These are phyloP conservation scores for Piromyces finnis DNA, from an alignment of 192 early-diverging fungal species.

Conservation along the genomic window DNA sequence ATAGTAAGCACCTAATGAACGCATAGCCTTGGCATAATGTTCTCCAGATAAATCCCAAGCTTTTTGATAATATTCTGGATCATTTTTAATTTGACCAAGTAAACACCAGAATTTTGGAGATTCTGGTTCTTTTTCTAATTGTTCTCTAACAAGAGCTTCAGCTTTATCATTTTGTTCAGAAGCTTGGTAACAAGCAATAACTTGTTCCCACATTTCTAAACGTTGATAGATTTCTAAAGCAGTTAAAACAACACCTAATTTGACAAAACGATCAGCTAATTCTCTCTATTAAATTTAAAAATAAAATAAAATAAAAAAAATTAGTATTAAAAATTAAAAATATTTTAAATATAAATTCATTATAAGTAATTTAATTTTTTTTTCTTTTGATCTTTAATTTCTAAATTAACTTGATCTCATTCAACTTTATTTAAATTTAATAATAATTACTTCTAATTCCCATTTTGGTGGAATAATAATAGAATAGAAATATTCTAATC, in stretches of 20 bases:
- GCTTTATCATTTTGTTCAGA: slow-evolving; percentile 75
- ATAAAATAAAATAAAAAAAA: too few relatives aligned
- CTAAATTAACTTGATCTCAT: too few relatives aligned
- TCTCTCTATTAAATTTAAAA: slow-evolving; percentile 29
- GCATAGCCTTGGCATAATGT: slow-evolving; percentile 80
- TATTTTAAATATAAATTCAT: too few relatives aligned
- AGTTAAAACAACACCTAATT: slow-evolving; percentile 71
- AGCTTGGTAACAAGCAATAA: slow-evolving; percentile 69
- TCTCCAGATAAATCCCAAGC: slow-evolving; percentile 77
- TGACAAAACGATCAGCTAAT: slow-evolving; percentile 63
- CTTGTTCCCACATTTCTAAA: slow-evolving; percentile 91
- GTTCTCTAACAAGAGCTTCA: slow-evolving; percentile 52
- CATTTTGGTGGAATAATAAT: slow-evolving; percentile 77
- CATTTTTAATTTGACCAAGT: slow-evolving; percentile 66
- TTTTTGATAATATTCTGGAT: slow-evolving; percentile 60
- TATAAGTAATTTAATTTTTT: too few relatives aligned
- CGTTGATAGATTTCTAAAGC: slow-evolving; percentile 90
- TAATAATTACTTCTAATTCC: slow-evolving; percentile 59
- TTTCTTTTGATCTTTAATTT: too few relatives aligned
- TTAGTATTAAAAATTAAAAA: too few relatives aligned
- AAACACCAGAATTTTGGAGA: slow-evolving; percentile 76
- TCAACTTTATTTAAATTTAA: too few relatives aligned
- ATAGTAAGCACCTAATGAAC: slow-evolving; percentile 71
- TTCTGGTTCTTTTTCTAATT: slow-evolving; percentile 39
- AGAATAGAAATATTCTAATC: slow-evolving; percentile 63